phyloP scores from a whole-genome alignment of 345 rosid genomes.

The Raphanus sativus region DNA sequence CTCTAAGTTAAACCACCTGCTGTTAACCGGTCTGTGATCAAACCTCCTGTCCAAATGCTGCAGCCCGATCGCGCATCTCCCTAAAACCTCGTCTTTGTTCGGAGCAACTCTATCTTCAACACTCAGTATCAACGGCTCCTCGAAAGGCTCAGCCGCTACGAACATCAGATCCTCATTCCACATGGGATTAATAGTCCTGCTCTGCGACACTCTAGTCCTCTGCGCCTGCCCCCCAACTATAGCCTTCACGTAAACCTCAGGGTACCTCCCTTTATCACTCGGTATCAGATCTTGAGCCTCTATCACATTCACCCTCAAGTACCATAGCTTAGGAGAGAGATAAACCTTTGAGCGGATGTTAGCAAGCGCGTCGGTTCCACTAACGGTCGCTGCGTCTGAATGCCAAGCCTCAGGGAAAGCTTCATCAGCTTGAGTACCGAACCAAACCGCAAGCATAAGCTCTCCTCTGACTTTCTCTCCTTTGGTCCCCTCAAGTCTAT shows the following conservation, averaged over 20 bases:
- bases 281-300: slow-evolving; percentile 89
- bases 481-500: slow-evolving; percentile 73
- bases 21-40: slow-evolving; percentile 68
- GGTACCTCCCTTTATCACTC: slow-evolving; percentile 63
- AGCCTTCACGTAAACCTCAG: slow-evolving; percentile 79
- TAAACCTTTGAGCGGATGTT: slow-evolving; percentile 87
- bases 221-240: slow-evolving; percentile 57
- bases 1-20: slow-evolving; percentile 79
- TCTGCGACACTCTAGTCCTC: slow-evolving; percentile 60
- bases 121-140: slow-evolving; percentile 67
- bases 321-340: slow-evolving; percentile 94
- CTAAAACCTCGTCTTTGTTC: slow-evolving; percentile 79
- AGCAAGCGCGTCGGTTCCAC: slow-evolving; percentile 72
- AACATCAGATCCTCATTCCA: slow-evolving; percentile 98
- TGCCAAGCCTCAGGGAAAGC: slow-evolving; percentile 98
- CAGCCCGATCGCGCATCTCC: slow-evolving; percentile 55
- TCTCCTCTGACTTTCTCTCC: slow-evolving; percentile 73
- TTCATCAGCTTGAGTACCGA: slow-evolving; percentile 96
- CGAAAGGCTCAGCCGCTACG: slow-evolving; percentile 90
- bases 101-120: slow-evolving; percentile 88
- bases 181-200: slow-evolving; percentile 71
- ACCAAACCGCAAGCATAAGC: slow-evolving; percentile 93
- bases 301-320: slow-evolving; percentile 83
- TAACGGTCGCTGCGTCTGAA: slow-evolving; percentile 85
- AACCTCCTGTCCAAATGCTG: slow-evolving; percentile 65